Base-by-base conservation (phyloP, 1,284 basidiomycete genomes). In the Irpex sp. region DNA sequence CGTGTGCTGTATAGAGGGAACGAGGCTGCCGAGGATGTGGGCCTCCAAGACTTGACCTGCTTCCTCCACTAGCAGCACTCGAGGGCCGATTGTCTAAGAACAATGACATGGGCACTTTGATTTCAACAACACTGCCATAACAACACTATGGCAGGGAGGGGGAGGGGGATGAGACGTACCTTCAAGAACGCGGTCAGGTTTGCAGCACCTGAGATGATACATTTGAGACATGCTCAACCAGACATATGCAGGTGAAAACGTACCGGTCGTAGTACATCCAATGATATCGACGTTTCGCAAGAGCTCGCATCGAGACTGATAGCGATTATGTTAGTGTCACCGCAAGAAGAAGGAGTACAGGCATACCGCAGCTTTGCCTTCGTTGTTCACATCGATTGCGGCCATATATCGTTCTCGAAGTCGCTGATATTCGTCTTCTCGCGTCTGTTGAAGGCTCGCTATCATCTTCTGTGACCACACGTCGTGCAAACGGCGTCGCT, bases 1-100 rank as follows among this genome's bases (percentile, higher is more conserved):
- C 44, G 73, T 52, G 47, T 72, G 70, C 52, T 71, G 68, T 3
- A 71, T 65, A 17, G 63, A 67, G 0, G 83, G 84, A 2, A 88
- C 86, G 1, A 91, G 78, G 56, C 79, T 82, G 1, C 82, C 83
- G 0, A 91, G 71, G 9, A 90, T 77, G 67, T 92, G 90, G 1
- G 89, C 85, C 73, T 92, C 91, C 13, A 92, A 78, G 0, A 92
- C 88, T 76, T 92, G 90, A 0, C 91, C 91, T 0, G 90, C 90
- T 71, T 92, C 91, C 49, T 71, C 66, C 0, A 72, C 65, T 17
- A 70, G 61, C 7, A 70, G 38, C 1, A 76, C 81, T 51, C 79
- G 65, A 4, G 76, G 75, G 2, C 61, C 67, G 34, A 76, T 70
- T 34, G 72, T 44, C 70, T 89, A 63, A 57, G 15, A 31, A 36